A percentile compares a stretch with the other conserved stretches of the same genome.
Conservation (phyloP, 2,329 filamentous ascomycete species). For the Colletotrichum simmondsii region DNA sequence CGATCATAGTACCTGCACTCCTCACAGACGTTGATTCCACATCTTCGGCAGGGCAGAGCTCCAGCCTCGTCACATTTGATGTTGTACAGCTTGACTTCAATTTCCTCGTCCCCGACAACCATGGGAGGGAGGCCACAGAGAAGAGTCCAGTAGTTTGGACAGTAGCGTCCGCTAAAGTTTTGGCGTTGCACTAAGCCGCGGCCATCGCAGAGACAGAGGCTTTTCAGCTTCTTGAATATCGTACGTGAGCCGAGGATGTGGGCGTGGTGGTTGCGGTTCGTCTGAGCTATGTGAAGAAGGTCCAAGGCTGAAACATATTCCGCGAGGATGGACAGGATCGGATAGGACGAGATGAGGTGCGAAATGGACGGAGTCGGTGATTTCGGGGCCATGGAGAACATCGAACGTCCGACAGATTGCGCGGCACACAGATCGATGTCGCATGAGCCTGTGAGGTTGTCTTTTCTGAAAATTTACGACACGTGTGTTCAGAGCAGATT, state of each 20-base stretch:
- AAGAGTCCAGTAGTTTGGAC: not conserved
- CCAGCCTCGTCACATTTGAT: slow-evolving; percentile 16
- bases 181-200: slow-evolving; percentile 23
- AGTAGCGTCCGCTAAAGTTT: not conserved
- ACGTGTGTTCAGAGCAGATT: not conserved
- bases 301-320: slow-evolving; percentile 19
- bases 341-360: slow-evolving; percentile 13
- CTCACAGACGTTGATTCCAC: slow-evolving; percentile 28
- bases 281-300: slow-evolving; percentile 19
- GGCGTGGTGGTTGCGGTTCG: slow-evolving; percentile 3
- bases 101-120: slow-evolving; percentile 8
- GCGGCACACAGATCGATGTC: not conserved
- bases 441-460: not conserved
- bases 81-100: slow-evolving; percentile 26
- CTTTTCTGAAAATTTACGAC: not conserved
- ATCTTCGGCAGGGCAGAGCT: slow-evolving; percentile 9
- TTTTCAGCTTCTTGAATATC: slow-evolving; percentile 23
- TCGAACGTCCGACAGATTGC: not conserved
- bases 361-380: not conserved
- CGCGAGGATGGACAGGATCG: slow-evolving; percentile 18
- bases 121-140: not conserved
- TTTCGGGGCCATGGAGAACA: not conserved
- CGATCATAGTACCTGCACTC: slow-evolving; percentile 27
- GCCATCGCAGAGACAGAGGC: slow-evolving; percentile 26
- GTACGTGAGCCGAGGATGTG: slow-evolving; percentile 11